Percentiles rank a stretch among this genome's conserved stretches.
Conservation (phyloP, 225 moss, liverwort and hornwort genomes). For the Antitrichia curtipendula region DNA sequence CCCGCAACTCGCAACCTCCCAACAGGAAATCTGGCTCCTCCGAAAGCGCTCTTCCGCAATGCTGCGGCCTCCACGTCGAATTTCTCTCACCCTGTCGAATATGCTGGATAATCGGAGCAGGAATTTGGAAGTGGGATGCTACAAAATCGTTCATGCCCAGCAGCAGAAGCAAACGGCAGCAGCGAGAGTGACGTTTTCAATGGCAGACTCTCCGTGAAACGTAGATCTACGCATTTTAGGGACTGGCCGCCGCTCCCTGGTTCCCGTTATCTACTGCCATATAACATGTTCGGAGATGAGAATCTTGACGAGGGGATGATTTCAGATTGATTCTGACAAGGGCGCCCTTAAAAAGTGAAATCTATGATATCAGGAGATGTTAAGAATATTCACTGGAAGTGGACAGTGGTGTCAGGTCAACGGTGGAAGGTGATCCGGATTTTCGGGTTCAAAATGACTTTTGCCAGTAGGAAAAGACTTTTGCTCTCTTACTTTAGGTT, state of each 20-base stretch:
- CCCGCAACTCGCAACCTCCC: background rate
- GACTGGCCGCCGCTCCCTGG: background rate
- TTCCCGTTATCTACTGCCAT: accelerated
- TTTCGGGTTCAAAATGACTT: background rate
- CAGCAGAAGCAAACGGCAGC: background rate
- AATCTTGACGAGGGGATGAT: background rate
- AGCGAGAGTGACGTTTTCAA: background rate
- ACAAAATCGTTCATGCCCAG: background rate
- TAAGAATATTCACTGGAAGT: background rate
- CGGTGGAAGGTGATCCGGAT: background rate
- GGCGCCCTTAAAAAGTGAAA: background rate
- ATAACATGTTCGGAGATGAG: accelerated
- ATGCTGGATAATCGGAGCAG: background rate
- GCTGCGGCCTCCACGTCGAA: background rate
- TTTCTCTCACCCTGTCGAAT: background rate
- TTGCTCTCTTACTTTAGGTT: background rate
- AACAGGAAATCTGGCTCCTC: background rate
- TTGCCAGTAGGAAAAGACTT: background rate
- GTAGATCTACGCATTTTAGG: background rate
- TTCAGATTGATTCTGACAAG: background rate
- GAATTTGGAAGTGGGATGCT: background rate
- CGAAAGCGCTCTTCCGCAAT: background rate
- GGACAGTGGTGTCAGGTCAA: background rate
- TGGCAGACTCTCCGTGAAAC: background rate
- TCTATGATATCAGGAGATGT: accelerated